A percentile compares a stretch with the other conserved stretches of the same genome.
These are phyloP conservation scores for Neonectria neomacrospora DNA, from an alignment of 2,329 filamentous ascomycete species.

Conservation along the genomic window DNA sequence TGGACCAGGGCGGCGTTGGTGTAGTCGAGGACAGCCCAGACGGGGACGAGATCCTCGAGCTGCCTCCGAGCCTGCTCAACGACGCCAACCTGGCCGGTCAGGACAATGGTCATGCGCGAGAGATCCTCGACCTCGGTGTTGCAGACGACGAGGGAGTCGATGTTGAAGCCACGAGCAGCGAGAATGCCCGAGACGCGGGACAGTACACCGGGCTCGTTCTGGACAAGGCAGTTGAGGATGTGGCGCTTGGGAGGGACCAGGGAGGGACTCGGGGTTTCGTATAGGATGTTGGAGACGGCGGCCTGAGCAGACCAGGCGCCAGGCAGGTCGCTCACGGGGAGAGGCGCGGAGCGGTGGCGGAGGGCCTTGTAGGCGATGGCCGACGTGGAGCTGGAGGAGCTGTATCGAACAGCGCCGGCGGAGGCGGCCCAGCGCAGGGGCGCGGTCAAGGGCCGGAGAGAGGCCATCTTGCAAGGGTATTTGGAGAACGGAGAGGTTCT, in stretches of 20 bases:
- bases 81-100: slow-evolving; percentile 95
- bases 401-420: slow-evolving; percentile 50
- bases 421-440: slow-evolving; percentile 52
- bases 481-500: slow-evolving; percentile 38
- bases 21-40: slow-evolving; percentile 98
- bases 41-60: slow-evolving; percentile 94
- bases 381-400: slow-evolving; percentile 77
- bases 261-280: slow-evolving; percentile 92
- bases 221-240: slow-evolving; percentile 96
- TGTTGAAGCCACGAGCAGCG: slow-evolving; percentile 97
- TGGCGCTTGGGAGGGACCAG: slow-evolving; percentile 89
- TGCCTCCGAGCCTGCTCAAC: slow-evolving; percentile 97
- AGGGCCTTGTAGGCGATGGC: slow-evolving; percentile 97
- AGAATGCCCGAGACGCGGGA: slow-evolving; percentile 97
- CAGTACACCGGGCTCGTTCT: slow-evolving; percentile 97
- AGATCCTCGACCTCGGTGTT: slow-evolving; percentile 97
- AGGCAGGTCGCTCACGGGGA: slow-evolving; percentile 80
- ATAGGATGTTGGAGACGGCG: slow-evolving; percentile 97
- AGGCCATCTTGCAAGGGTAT: slow-evolving; percentile 53
- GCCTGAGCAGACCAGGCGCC: slow-evolving; percentile 90
- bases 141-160: slow-evolving; percentile 97
- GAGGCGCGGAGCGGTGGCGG: slow-evolving; percentile 87
- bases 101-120: slow-evolving; percentile 98
- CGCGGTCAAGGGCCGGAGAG: slow-evolving; percentile 56
- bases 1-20: slow-evolving; percentile 92